These are phyloP conservation scores for Alnus glutinosa DNA, from an alignment of 306 rosid species.

Conservation along the genomic window DNA sequence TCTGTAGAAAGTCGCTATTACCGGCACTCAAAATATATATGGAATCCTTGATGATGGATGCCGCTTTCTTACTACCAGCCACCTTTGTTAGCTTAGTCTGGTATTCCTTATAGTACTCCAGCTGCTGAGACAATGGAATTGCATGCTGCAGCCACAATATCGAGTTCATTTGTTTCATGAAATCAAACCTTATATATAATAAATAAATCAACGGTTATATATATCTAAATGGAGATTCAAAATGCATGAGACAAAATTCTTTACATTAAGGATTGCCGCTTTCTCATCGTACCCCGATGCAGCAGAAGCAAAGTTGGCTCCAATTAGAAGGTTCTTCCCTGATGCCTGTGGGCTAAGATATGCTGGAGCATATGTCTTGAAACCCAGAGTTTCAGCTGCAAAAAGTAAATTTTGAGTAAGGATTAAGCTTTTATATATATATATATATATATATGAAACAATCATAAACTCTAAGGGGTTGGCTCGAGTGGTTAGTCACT, in stretches of 20 bases:
- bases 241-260: not conserved
- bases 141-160: slow-evolving; percentile 68
- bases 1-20: slow-evolving; percentile 81
- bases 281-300: slow-evolving; percentile 92
- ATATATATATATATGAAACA: no score
- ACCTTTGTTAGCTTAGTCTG: slow-evolving; percentile 71
- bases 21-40: slow-evolving; percentile 83
- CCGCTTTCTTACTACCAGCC: slow-evolving; percentile 76
- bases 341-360: slow-evolving; percentile 96
- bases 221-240: not conserved
- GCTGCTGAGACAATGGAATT: slow-evolving; percentile 74
- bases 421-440: no score
- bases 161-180: not conserved
- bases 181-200: not conserved
- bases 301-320: slow-evolving; percentile 97
- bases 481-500: no score
- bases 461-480: no score
- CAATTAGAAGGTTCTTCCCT: slow-evolving; percentile 85
- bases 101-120: slow-evolving; percentile 73
- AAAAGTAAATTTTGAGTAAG: slow-evolving; percentile 16
- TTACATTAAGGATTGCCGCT: slow-evolving; percentile 72
- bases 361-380: slow-evolving; percentile 67
- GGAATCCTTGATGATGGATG: slow-evolving; percentile 64
- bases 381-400: slow-evolving; percentile 84
- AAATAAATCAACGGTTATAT: not conserved